These are phyloP conservation scores for Podaxis sp. DNA, from an alignment of 768 basidiomycete genomes.

Conservation along the genomic window DNA sequence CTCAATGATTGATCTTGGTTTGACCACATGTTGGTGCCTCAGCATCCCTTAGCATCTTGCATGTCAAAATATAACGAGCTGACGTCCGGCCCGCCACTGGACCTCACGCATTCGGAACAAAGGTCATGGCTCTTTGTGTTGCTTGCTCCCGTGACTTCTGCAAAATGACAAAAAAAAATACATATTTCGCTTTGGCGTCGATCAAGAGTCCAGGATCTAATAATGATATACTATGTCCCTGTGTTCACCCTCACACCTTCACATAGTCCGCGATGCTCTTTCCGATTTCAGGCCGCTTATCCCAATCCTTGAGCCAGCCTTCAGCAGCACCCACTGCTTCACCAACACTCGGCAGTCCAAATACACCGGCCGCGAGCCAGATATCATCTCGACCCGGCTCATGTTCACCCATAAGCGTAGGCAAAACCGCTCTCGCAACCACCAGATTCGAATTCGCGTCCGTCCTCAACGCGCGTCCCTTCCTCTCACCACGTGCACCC, in stretches of 20 bases:
- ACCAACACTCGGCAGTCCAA: slow-evolving; percentile 51
- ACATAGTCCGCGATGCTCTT: background rate
- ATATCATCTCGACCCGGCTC: slow-evolving; percentile 36
- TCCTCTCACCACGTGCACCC: slow-evolving; percentile 25
- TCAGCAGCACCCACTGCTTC: slow-evolving; percentile 34
- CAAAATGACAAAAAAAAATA: too few species aligned
- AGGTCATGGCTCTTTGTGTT: too few species aligned
- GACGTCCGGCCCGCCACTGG: too few species aligned
- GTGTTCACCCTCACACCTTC: background rate
- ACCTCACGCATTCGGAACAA: too few species aligned
- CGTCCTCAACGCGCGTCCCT: slow-evolving; percentile 50
- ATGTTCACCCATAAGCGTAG: slow-evolving; percentile 56
- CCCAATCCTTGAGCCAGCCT: slow-evolving; percentile 52
- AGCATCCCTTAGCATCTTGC: too few species aligned
- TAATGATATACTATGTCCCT: background rate
- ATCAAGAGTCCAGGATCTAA: background rate
- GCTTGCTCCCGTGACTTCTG: too few species aligned
- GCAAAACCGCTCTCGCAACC: slow-evolving; percentile 64
- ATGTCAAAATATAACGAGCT: too few species aligned
- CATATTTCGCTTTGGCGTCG: too few species aligned
- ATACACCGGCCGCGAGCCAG: slow-evolving; percentile 69
- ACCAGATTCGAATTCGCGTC: slow-evolving; percentile 77
- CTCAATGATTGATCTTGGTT: background rate
- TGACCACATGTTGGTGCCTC: background rate
- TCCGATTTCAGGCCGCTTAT: slow-evolving; percentile 35